These are phyloP conservation scores for Ehretia macrophylla DNA, from an alignment of 257 asterid genomes.

Conservation along the genomic window DNA sequence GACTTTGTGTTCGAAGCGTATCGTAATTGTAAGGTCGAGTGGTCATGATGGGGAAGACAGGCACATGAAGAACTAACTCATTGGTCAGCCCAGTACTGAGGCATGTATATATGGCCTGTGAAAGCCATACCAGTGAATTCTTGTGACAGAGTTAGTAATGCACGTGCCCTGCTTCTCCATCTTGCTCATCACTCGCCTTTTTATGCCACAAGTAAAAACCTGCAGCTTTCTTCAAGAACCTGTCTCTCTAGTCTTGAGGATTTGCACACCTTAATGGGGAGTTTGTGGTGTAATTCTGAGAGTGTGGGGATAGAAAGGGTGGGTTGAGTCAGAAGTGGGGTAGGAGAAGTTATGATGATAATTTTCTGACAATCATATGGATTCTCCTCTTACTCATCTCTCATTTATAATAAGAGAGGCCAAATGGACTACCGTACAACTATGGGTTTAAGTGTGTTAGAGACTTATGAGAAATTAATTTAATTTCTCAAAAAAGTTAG, in stretches of 20 bases:
- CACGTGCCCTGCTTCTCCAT: constrained; percentile 99
- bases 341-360: background rate
- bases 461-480: too few species aligned
- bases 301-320: background rate
- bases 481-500: too few species aligned
- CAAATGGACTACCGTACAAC: too few species aligned
- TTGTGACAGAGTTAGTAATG: constrained; percentile 55
- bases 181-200: constrained; percentile 72
- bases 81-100: too few species aligned
- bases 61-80: constrained; percentile 47
- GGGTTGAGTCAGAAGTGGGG: background rate
- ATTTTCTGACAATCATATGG: too few species aligned
- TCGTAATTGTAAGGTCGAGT: constrained; percentile 17
- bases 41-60: constrained; percentile 47
- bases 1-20: background rate
- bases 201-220: background rate
- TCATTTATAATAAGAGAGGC: too few species aligned
- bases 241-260: background rate
- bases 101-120: background rate
- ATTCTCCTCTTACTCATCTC: too few species aligned
- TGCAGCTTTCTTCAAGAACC: background rate
- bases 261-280: background rate
- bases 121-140: background rate
- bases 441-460: too few species aligned
- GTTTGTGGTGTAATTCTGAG: background rate